A percentile compares a stretch with the other conserved stretches of the same genome.
phyloP scores from a whole-genome alignment of 2,329 filamentous ascomycete genomes.

The Fusarium lateritium region DNA sequence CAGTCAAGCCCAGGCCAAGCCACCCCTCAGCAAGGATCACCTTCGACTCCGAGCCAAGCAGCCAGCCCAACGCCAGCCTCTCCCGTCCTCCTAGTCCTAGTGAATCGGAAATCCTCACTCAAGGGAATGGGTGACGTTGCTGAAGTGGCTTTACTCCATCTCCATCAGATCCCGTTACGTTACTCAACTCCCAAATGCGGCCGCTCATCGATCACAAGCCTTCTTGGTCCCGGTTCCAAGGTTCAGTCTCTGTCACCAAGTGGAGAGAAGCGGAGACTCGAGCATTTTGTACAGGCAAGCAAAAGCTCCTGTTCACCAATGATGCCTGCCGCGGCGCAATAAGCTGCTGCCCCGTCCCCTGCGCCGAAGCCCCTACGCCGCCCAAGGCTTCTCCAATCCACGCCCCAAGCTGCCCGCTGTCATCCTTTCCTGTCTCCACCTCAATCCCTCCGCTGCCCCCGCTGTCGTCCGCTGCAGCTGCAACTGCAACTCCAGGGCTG shows the following conservation, averaged over 20 bases:
- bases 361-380: conserved; percentile 20
- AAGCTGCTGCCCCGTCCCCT: conserved; percentile 37
- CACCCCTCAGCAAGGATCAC: conserved; percentile 19
- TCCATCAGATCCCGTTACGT: not conserved
- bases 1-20: conserved; percentile 17
- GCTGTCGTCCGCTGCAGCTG: conserved; percentile 22
- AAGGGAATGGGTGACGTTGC: conserved; percentile 2
- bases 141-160: conserved; percentile 4
- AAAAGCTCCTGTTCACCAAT: conserved; percentile 19
- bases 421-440: conserved; percentile 28
- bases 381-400: conserved; percentile 31
- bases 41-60: conserved; percentile 4
- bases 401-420: conserved; percentile 31
- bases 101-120: conserved; percentile 8
- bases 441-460: conserved; percentile 4
- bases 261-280: conserved; percentile 19
- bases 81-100: conserved; percentile 27
- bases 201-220: conserved; percentile 19
- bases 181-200: conserved; percentile 8
- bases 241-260: conserved; percentile 22
- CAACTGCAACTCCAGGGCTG: conserved; percentile 25
- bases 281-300: conserved; percentile 14
- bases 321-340: conserved; percentile 29
- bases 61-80: conserved; percentile 29
- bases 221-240: conserved; percentile 28